Base-by-base conservation (phyloP, 495 filamentous ascomycete species). In the Neurospora sublineolata region DNA sequence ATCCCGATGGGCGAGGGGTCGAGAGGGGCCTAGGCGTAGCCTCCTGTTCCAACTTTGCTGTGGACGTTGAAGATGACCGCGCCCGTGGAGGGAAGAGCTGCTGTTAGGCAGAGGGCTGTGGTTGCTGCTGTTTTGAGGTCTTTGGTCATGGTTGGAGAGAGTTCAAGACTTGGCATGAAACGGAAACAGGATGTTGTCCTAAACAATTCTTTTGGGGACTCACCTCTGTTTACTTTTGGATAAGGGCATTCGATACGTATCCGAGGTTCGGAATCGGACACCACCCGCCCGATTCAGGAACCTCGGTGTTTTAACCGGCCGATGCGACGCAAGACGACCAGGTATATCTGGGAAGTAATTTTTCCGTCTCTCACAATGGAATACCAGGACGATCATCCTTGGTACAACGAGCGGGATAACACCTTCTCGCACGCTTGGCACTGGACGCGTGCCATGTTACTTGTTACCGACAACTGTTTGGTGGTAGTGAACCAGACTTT, bases 1-100 rank as follows among this genome's bases (percentile, higher is more conserved):
- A 89, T 80, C 12, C 86, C 86, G 30, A 87, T 80, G 0, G 86
- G 86, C 0, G 87, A 77, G 23, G 81, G 80, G 68, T 85, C 82
- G 37, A 86, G 76, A 16, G 80, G 74, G 3, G 80, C 76, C 70
- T 82, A 82, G 44, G 68, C 74, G 39, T 77, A 79, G 3, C 72
- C 76, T 18, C 76, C 78, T 0, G 74, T 75, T 8, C 78, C 77
- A 27, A 72, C 78, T 68, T 77, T 74, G 33, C 68, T 70, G 11
- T 81, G 81, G 46, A 84, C 69, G 14, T 72, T 77, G 58, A 82
- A 82, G 37, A 74, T 78, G 10, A 83, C 77, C 12, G 75, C 79
- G 36, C 71, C 69, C 39, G 71, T 37, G 42, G 41, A 36, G 37
- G 73, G 75, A n/a, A 70, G 40, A 23, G 70, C 70, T 36, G 76